Evolutionary conservation across 2,329 filamentous ascomycete genomes (phyloP).

Genomic region (Stagonosporopsis chrysanthemi): DNA sequence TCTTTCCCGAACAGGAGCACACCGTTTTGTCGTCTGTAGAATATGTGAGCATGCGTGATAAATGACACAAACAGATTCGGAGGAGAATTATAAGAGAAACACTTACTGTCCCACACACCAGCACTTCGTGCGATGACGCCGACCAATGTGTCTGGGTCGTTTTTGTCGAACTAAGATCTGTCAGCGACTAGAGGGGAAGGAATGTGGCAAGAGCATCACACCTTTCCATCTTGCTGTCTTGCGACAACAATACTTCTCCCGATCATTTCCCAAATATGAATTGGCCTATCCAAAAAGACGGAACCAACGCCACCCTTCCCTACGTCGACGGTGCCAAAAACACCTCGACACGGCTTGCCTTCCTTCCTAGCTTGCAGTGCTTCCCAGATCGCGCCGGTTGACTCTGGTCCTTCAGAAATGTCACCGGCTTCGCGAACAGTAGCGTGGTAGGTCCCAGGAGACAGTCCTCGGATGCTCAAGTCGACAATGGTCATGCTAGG

Average conservation of each 20-base stretch:
- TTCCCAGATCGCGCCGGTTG: conserved; percentile 84
- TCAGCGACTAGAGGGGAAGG: not conserved
- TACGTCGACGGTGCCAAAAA: conserved; percentile 79
- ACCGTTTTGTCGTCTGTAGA: conserved; percentile 87
- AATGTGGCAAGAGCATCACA: conserved; percentile 7
- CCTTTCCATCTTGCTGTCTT: conserved; percentile 65
- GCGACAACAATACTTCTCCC: conserved; percentile 90
- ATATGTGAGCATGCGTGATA: not conserved
- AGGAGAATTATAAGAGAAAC: not conserved
- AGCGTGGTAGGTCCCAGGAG: conserved; percentile 81
- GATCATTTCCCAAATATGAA: conserved; percentile 96
- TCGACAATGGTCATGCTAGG: conserved; percentile 83
- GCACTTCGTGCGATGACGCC: conserved; percentile 95
- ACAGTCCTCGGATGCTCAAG: conserved; percentile 82
- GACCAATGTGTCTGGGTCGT: conserved; percentile 85
- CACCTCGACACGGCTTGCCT: conserved; percentile 62
- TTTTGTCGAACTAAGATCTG: conserved; percentile 50
- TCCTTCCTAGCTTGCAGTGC: conserved; percentile 56
- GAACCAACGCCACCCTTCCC: conserved; percentile 77
- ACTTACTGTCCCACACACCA: conserved; percentile 82
- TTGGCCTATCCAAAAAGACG: conserved; percentile 79
- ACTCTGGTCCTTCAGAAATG: conserved; percentile 81
- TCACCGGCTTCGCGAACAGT: conserved; percentile 87
- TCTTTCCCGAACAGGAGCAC: conserved; percentile 97
- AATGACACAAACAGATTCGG: conserved; percentile 2